phyloP scores from a whole-genome alignment of 306 rosid genomes.

The Hippophae tibetana region DNA sequence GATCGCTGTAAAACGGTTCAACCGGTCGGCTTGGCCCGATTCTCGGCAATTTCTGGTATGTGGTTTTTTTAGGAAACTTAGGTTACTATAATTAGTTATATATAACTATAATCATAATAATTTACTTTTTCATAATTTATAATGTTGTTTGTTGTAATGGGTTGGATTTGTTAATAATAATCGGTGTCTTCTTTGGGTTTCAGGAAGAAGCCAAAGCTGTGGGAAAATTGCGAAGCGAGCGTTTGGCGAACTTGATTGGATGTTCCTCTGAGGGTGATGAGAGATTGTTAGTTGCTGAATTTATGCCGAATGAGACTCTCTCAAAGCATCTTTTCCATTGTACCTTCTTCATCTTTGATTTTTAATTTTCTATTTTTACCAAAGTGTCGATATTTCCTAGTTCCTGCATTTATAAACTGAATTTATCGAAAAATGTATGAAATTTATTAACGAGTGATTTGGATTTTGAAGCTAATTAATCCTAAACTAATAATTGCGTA shows the following conservation, averaged over 20 bases:
- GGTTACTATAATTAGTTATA: not conserved
- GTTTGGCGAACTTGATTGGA: constrained; percentile 82
- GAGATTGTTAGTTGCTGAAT: constrained; percentile 89
- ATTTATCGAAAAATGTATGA: not conserved
- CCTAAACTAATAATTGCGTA: too few relatives aligned
- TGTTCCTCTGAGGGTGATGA: constrained; percentile 91
- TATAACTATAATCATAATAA: too few relatives aligned
- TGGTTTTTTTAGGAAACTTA: constrained; percentile 13
- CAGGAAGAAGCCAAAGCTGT: constrained; percentile 89
- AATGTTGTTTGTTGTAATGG: constrained; percentile 8
- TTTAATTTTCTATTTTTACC: not conserved
- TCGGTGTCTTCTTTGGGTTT: constrained; percentile 10
- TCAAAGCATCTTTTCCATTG: constrained; percentile 95
- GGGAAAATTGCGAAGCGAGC: constrained; percentile 67
- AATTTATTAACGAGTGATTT: not conserved
- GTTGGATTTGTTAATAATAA: not conserved
- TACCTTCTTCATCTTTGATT: constrained; percentile 17
- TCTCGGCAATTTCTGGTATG: constrained; percentile 86
- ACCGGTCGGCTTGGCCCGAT: constrained; percentile 96
- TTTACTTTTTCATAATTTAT: not conserved
- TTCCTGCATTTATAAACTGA: not conserved
- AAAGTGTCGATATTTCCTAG: not conserved
- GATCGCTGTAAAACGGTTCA: constrained; percentile 91
- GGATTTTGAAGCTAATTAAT: too few relatives aligned
- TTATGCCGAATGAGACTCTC: constrained; percentile 94